Base-by-base conservation (phyloP, 176 grass and related monocot genomes). In the Ampelocalamus luodianensis region DNA sequence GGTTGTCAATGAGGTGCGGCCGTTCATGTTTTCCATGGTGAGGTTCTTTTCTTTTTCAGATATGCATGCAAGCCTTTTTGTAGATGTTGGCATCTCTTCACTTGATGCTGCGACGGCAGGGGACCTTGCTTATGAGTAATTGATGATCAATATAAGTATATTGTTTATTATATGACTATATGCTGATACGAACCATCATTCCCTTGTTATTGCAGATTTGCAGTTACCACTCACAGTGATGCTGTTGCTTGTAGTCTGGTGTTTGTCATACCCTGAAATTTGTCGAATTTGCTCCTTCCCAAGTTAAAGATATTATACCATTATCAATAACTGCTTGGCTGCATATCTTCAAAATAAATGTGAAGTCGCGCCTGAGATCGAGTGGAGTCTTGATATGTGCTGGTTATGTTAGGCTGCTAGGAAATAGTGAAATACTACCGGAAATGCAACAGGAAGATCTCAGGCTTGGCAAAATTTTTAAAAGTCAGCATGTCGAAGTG, bases 1-100 rank as follows among this genome's bases (percentile, higher is more conserved):
- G 95, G 91, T 32, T 92, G 91, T 49, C 92, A 97, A 75, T 93
- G 66, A 97, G 44, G 80, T 87, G 56, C 63, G 22, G 10, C 34
- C 24, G 9, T 71, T 58, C 61, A 26, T 53, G 18, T 80, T 71
- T 76, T 62, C 72, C 59, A 13, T 79, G 83, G 78, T 88, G 50
- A 81, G 76, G 44, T 65, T 7, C 3, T 68, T 88, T 15, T 14
- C 18, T 32, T 54, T 65, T 58, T 81, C 6, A 38, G 3, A 74
- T 61, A 69, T 53, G 65, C 18, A 22, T 67, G 49, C 2, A 15
- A 18, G 23, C 3, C 11, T 48, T 38, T 38, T 49, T 2, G 0
- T 61, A 56, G 54, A 20, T 38, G 16, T 27, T 64, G 18, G 22
- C 26, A 6, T 53, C 6, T 36, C 16, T 42, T 51, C 14, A 29